These are phyloP conservation scores for Tulasnella sp. DNA, from an alignment of 768 basidiomycete genomes.

Conservation along the genomic window DNA sequence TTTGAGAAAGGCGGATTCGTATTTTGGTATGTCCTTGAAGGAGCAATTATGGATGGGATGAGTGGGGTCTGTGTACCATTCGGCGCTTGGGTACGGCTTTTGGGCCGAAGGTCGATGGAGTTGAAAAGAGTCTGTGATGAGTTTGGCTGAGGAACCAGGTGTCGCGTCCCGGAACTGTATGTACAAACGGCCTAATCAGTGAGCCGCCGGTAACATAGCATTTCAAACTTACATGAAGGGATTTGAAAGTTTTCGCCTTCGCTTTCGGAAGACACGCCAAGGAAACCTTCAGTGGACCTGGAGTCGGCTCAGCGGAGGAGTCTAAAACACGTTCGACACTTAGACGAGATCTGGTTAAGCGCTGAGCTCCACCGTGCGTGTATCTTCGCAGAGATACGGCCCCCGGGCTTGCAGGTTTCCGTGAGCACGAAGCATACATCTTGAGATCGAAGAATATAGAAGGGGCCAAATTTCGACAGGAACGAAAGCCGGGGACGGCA, in stretches of 20 bases:
- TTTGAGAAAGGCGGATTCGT: not conserved
- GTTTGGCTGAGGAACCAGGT: not conserved
- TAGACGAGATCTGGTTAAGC: not conserved
- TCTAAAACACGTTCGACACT: not conserved
- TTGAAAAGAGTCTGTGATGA: not conserved
- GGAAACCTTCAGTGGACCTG: not conserved
- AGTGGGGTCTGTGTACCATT: not conserved
- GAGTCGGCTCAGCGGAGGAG: not conserved
- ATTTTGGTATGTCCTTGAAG: not conserved
- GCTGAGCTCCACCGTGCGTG: not conserved
- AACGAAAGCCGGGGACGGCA: not conserved
- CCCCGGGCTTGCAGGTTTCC: not conserved
- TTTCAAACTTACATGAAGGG: not conserved
- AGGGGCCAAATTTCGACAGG: not conserved
- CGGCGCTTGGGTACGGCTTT: not conserved
- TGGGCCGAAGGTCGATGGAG: not conserved
- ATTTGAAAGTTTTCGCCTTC: not conserved
- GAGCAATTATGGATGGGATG: conserved; percentile 12
- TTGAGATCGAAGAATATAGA: not conserved
- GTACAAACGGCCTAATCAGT: not conserved
- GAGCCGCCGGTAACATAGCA: not conserved
- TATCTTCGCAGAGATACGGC: not conserved
- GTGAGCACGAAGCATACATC: not conserved
- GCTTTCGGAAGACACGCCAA: not conserved
- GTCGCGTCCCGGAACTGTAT: conserved; percentile 6